Conservation (phyloP, 1,284 basidiomycete species). For the Phylloporus sp. region DNA sequence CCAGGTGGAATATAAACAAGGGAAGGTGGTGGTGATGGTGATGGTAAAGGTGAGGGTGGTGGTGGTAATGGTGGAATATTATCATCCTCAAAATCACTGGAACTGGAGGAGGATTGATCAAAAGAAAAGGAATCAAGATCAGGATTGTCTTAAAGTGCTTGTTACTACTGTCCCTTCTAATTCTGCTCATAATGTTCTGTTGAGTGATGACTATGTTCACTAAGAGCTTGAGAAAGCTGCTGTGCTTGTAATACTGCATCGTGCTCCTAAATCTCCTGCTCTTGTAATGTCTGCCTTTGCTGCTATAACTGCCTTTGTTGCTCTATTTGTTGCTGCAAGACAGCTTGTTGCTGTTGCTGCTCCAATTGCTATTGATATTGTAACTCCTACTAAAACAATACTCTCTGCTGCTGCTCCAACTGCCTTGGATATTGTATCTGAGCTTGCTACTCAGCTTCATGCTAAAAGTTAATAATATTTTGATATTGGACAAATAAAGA, state of each 20-base stretch:
- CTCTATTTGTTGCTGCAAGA: not conserved
- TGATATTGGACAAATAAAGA: too few species aligned
- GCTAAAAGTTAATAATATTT: not conserved
- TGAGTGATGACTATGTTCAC: slow-evolving; percentile 3
- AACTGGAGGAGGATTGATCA: not conserved
- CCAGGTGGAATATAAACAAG: not conserved
- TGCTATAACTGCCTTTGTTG: not conserved
- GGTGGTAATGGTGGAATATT: not conserved
- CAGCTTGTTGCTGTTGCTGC: not conserved
- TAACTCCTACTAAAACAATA: not conserved
- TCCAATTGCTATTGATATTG: not conserved
- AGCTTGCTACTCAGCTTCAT: not conserved
- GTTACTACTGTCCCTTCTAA: not conserved
- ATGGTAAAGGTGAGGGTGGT: not conserved
- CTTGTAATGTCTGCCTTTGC: not conserved
- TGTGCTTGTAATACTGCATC: not conserved
- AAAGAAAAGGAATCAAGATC: not conserved
- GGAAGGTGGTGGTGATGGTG: not conserved
- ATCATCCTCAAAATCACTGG: not conserved
- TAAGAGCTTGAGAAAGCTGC: not conserved
- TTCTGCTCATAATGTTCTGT: slow-evolving; percentile 9
- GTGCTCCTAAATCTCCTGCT: not conserved
- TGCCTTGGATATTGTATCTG: not conserved
- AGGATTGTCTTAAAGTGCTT: not conserved
- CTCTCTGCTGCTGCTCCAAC: not conserved